A percentile compares a stretch with the other conserved stretches of the same genome.
Conservation (phyloP, 352 stramenopile species). For the Phytophthora idaei region DNA sequence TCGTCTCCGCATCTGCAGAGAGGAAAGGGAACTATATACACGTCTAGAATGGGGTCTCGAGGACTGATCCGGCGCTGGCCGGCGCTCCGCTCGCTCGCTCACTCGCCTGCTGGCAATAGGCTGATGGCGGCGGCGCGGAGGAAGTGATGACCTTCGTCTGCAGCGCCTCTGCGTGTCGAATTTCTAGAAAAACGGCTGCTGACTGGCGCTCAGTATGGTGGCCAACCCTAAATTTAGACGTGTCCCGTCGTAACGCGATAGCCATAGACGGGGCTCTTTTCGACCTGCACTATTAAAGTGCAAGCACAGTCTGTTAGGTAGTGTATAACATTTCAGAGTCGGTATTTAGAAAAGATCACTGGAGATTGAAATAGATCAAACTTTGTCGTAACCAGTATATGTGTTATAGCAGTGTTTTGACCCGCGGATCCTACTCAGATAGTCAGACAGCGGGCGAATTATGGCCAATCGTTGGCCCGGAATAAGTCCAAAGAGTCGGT, state of each 20-base stretch:
- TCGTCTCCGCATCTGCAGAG: constrained; percentile 36
- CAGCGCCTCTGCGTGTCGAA: constrained; percentile 29
- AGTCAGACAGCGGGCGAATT: constrained; percentile 24
- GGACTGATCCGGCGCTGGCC: constrained; percentile 21
- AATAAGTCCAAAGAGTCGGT: constrained; percentile 17
- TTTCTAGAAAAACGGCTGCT: constrained; percentile 37
- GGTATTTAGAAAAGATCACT: no score
- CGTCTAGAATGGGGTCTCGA: constrained; percentile 4
- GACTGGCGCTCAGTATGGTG: constrained; percentile 31
- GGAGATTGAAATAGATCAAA: background rate
- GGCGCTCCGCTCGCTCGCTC: constrained; percentile 12
- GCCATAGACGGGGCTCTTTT: constrained; percentile 13
- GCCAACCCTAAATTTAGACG: constrained; percentile 30
- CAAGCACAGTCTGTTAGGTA: background rate
- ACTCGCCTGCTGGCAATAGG: constrained; percentile 13
- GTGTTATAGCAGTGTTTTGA: constrained; percentile 8
- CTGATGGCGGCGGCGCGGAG: constrained; percentile 18
- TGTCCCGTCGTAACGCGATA: constrained; percentile 5
- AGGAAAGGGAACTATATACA: constrained; percentile 21
- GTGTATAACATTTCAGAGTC: constrained; percentile 1
- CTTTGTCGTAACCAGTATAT: background rate
- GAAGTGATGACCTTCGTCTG: constrained; percentile 37
- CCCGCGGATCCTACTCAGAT: constrained; percentile 23
- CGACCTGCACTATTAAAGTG: background rate
- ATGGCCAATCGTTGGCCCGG: constrained; percentile 3